Evolutionary conservation across 1,284 basidiomycete species (phyloP).

Genomic region (Cronartium quercuum): DNA sequence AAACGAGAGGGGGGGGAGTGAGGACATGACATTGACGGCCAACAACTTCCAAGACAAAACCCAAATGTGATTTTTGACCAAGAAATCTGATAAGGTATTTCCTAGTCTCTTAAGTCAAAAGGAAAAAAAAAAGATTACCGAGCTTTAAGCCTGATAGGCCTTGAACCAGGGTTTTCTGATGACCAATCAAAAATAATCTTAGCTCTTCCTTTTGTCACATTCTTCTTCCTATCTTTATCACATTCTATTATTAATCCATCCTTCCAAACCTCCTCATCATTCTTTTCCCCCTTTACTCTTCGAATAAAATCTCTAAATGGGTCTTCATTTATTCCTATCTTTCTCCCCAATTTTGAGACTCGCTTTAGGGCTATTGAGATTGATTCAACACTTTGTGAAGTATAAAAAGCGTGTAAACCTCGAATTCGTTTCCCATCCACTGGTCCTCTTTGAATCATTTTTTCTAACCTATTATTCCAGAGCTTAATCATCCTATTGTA

Average conservation of each 20-base stretch:
- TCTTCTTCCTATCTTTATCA: not conserved
- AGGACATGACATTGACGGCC: too few relatives aligned
- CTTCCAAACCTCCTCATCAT: not conserved
- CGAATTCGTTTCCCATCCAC: constrained; percentile 18
- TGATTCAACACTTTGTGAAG: constrained; percentile 23
- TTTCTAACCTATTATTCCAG: not conserved
- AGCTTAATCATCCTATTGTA: not conserved
- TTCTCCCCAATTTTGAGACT: not conserved
- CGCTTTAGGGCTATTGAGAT: constrained; percentile 21
- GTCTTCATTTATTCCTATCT: not conserved
- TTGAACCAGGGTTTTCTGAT: not conserved
- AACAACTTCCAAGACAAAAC: too few relatives aligned
- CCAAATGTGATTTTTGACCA: too few relatives aligned
- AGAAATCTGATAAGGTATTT: too few relatives aligned
- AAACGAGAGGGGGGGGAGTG: too few relatives aligned
- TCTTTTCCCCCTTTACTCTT: not conserved
- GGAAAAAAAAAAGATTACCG: not conserved
- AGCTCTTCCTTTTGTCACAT: not conserved
- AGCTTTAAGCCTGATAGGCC: not conserved
- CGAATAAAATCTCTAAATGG: not conserved
- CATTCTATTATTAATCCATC: not conserved
- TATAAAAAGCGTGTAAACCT: constrained; percentile 7
- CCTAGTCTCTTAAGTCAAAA: not conserved
- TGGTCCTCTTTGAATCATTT: constrained; percentile 32
- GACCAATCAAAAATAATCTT: not conserved